phyloP scores from a whole-genome alignment of 2,329 filamentous ascomycete genomes.

The Aspergillus cejpii region DNA sequence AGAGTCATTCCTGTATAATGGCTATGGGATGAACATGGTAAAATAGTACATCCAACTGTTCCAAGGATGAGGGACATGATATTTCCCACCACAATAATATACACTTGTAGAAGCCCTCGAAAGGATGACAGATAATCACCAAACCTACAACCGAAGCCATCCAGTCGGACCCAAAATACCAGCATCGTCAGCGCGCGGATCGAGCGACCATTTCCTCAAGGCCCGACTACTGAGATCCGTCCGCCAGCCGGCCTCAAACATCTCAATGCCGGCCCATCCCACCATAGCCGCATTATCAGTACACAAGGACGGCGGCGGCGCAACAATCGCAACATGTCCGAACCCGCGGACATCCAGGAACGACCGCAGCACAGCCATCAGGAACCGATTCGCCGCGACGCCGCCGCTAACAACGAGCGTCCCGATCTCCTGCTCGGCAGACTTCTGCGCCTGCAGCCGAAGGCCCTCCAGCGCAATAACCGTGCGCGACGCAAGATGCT shows the following conservation, averaged over 20 bases:
- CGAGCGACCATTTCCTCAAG: conserved; percentile 67
- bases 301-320: conserved; percentile 71
- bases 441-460: conserved; percentile 10
- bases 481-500: conserved; percentile 73
- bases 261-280: conserved; percentile 86
- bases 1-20: neutral
- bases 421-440: conserved; percentile 33
- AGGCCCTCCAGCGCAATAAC: conserved; percentile 57
- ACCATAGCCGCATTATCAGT: conserved; percentile 99
- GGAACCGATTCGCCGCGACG: conserved; percentile 76
- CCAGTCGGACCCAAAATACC: conserved; percentile 59
- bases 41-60: neutral
- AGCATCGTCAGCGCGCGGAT: conserved; percentile 53
- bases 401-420: conserved; percentile 82
- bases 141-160: conserved; percentile 39
- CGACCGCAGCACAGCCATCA: conserved; percentile 59
- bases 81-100: neutral
- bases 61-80: neutral
- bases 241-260: conserved; percentile 72
- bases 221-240: conserved; percentile 56
- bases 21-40: neutral
- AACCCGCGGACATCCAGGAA: conserved; percentile 63
- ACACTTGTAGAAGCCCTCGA: neutral
- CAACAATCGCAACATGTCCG: conserved; percentile 54
- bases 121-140: neutral